Evolutionary conservation across 148 eudicot species (phyloP).

Genomic region (Selenicereus undatus): DNA sequence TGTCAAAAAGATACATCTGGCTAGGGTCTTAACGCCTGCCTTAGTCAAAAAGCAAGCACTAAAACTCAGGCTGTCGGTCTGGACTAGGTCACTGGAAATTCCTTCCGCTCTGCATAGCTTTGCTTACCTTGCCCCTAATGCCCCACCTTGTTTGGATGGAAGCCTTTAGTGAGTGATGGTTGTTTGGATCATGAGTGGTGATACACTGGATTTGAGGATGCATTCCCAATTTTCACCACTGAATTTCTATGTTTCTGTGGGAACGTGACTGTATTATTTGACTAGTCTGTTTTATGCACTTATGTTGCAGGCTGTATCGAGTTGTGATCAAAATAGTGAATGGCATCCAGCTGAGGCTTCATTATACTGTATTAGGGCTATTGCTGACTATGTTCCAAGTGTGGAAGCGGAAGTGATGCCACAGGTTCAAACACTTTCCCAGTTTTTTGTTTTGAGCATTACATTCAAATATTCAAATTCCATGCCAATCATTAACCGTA

Average conservation of each 20-base stretch:
- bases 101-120: neutral
- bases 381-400: constrained; percentile 76
- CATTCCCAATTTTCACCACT: neutral
- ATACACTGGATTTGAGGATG: neutral
- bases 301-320: constrained; percentile 51
- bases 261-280: neutral
- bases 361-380: constrained; percentile 85
- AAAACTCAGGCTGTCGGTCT: neutral
- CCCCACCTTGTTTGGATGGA: neutral
- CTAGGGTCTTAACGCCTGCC: neutral
- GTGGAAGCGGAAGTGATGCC: constrained; percentile 89
- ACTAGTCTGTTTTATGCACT: neutral
- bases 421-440: constrained; percentile 50
- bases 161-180: neutral
- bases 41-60: neutral
- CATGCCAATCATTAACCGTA: neutral
- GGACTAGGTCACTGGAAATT: neutral
- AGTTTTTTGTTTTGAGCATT: constrained; percentile 13
- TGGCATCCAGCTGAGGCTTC: constrained; percentile 97
- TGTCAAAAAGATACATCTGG: neutral
- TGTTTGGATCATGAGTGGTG: neutral
- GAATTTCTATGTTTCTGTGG: neutral
- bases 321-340: constrained; percentile 42
- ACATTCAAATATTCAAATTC: constrained; percentile 4
- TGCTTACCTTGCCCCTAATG: neutral